These are phyloP conservation scores for Saposhnikovia divaricata DNA, from an alignment of 129 eudicot genomes.

Conservation along the genomic window DNA sequence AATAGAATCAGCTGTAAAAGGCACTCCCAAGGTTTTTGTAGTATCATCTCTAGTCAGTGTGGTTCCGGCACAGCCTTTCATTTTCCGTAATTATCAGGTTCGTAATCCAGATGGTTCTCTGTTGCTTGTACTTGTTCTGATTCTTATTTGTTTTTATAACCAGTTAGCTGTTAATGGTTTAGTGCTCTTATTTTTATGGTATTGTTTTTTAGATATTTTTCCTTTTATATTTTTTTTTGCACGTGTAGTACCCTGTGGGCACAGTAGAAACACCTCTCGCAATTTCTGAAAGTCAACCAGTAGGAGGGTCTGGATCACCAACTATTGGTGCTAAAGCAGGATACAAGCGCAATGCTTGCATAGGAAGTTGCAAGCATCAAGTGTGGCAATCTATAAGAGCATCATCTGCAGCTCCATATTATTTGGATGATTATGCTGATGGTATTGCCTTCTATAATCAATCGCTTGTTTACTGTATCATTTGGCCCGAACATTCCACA, in stretches of 20 bases:
- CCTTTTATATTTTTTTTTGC: neutral
- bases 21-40: conserved; percentile 87
- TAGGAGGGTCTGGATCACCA: conserved; percentile 53
- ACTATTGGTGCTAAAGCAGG: conserved; percentile 73
- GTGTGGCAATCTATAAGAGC: conserved; percentile 98
- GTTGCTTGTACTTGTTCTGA: neutral
- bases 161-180: neutral
- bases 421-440: conserved; percentile 97
- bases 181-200: neutral
- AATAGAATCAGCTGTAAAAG: conserved; percentile 89
- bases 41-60: conserved; percentile 88
- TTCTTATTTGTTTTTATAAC: neutral
- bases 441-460: conserved; percentile 33
- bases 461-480: conserved; percentile 5
- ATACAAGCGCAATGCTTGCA: conserved; percentile 69
- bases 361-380: conserved; percentile 95
- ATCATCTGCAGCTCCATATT: conserved; percentile 98
- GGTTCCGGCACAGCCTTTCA: conserved; percentile 92
- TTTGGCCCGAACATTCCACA: neutral
- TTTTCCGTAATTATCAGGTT: conserved; percentile 98
- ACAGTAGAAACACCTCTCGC: conserved; percentile 80
- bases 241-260: conserved; percentile 87
- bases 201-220: conserved; percentile 1
- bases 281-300: conserved; percentile 51
- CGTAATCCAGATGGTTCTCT: neutral